Percentiles rank a stretch among this genome's conserved stretches.
Evolutionary conservation across 2,329 filamentous ascomycete genomes (phyloP).

Genomic region (Pyrenochaeta sp.): DNA sequence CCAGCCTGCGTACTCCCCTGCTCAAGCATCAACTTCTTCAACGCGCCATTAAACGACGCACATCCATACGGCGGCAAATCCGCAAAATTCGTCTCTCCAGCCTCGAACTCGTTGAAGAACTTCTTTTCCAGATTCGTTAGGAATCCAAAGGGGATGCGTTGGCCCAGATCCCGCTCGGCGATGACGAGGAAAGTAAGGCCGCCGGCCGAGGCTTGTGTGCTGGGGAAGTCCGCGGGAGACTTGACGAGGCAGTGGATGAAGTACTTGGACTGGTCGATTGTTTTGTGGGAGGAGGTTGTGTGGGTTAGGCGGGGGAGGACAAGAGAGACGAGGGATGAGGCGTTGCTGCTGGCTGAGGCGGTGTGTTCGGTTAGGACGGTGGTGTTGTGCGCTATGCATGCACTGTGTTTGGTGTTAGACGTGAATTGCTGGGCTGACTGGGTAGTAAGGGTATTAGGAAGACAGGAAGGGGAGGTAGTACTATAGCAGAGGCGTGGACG

Average conservation of each 20-base stretch:
- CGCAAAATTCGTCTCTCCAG: slow-evolving; percentile 73
- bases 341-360: slow-evolving; percentile 80
- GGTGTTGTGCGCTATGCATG: slow-evolving; percentile 91
- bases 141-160: slow-evolving; percentile 91
- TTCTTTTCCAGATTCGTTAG: slow-evolving; percentile 88
- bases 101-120: slow-evolving; percentile 77
- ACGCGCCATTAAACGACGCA: slow-evolving; percentile 81
- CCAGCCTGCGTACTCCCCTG: slow-evolving; percentile 78
- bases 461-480: slow-evolving; percentile 21
- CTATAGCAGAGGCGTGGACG: slow-evolving; percentile 52
- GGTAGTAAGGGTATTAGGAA: background rate
- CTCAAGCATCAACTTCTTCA: slow-evolving; percentile 81
- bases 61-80: slow-evolving; percentile 89
- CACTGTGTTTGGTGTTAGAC: slow-evolving; percentile 60
- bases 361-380: slow-evolving; percentile 96
- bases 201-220: slow-evolving; percentile 67
- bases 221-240: slow-evolving; percentile 72
- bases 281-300: slow-evolving; percentile 81
- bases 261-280: slow-evolving; percentile 89
- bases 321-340: slow-evolving; percentile 86
- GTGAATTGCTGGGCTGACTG: too few relatives aligned
- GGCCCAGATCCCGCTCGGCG: slow-evolving; percentile 79
- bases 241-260: slow-evolving; percentile 97
- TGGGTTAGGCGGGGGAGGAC: slow-evolving; percentile 96
- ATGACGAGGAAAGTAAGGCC: slow-evolving; percentile 93